Evolutionary conservation across 495 filamentous ascomycete species (phyloP).

Genomic region (Aspergillus sclerotioniger): DNA sequence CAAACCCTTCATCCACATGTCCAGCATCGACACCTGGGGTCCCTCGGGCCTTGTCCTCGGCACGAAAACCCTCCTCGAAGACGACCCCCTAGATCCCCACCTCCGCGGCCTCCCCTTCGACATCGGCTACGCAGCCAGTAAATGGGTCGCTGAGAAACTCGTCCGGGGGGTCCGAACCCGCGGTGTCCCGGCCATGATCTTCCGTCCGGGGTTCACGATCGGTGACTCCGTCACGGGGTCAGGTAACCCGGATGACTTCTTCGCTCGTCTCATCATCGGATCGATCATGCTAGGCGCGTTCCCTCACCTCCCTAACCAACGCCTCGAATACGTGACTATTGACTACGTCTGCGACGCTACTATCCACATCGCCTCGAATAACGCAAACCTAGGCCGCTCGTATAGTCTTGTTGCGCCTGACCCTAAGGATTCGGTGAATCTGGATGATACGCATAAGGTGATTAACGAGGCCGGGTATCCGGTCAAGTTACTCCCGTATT

Average conservation of each 20-base stretch:
- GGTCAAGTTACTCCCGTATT: slow-evolving; percentile 9
- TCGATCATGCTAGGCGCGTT: slow-evolving; percentile 17
- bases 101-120: slow-evolving; percentile 11
- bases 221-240: slow-evolving; percentile 16
- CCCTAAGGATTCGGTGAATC: slow-evolving; percentile 1
- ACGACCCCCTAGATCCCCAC: slow-evolving; percentile 10
- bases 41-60: slow-evolving; percentile 8
- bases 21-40: slow-evolving; percentile 17
- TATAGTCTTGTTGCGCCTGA: slow-evolving; percentile 12
- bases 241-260: slow-evolving; percentile 25
- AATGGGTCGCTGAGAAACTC: slow-evolving; percentile 23
- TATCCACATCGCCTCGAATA: slow-evolving; percentile 17
- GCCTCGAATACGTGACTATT: slow-evolving; percentile 17
- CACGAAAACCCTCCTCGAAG: slow-evolving; percentile 13
- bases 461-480: slow-evolving; percentile 14
- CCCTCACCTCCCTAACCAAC: slow-evolving; percentile 15
- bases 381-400: slow-evolving; percentile 11
- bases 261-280: slow-evolving; percentile 20
- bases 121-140: slow-evolving; percentile 21
- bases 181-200: slow-evolving; percentile 19
- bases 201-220: slow-evolving; percentile 24
- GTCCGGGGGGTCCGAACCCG: slow-evolving; percentile 12
- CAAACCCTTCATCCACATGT: slow-evolving; percentile 25
- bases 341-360: slow-evolving; percentile 21
- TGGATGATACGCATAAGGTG: slow-evolving; percentile 9